Conservation (phyloP, 495 filamentous ascomycete genomes). For the Cladorrhinum samala region DNA sequence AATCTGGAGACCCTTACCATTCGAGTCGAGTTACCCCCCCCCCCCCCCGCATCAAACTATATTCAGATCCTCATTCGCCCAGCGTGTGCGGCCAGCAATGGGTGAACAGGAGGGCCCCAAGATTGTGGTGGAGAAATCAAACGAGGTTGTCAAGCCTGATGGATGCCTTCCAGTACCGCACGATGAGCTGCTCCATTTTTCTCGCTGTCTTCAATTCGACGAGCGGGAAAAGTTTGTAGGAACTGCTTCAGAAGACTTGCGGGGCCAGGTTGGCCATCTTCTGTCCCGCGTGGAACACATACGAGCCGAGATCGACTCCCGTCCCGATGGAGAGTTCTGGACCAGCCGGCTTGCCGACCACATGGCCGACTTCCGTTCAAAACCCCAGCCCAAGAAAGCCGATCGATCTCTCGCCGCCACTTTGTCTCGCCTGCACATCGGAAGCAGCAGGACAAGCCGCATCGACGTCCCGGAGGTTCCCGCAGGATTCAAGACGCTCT, state of each 20-base stretch:
- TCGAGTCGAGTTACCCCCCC: no score
- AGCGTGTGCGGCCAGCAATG: no score
- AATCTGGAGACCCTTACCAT: background rate
- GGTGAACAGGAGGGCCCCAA: no score
- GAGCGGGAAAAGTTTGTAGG: slow-evolving; percentile 9
- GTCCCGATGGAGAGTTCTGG: slow-evolving; percentile 15
- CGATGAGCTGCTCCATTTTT: slow-evolving; percentile 10
- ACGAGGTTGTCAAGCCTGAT: background rate
- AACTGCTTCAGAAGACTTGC: slow-evolving; percentile 1
- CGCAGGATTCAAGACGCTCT: background rate
- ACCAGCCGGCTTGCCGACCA: slow-evolving; percentile 10
- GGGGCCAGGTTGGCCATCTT: slow-evolving; percentile 3
- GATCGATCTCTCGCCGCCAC: slow-evolving; percentile 10
- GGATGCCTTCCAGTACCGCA: slow-evolving; percentile 9
- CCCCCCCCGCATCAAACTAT: no score
- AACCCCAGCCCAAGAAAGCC: slow-evolving; percentile 8
- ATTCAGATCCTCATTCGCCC: no score
- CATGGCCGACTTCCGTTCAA: slow-evolving; percentile 12
- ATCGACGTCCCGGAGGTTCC: slow-evolving; percentile 2
- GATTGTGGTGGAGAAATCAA: background rate
- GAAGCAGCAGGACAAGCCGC: slow-evolving; percentile 1
- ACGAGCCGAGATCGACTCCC: slow-evolving; percentile 2
- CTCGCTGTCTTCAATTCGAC: slow-evolving; percentile 9
- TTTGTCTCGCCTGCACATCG: slow-evolving; percentile 6
- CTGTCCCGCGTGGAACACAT: slow-evolving; percentile 9